phyloP scores from a whole-genome alignment of 2,329 filamentous ascomycete species.

The Bipolaris bicolor region DNA sequence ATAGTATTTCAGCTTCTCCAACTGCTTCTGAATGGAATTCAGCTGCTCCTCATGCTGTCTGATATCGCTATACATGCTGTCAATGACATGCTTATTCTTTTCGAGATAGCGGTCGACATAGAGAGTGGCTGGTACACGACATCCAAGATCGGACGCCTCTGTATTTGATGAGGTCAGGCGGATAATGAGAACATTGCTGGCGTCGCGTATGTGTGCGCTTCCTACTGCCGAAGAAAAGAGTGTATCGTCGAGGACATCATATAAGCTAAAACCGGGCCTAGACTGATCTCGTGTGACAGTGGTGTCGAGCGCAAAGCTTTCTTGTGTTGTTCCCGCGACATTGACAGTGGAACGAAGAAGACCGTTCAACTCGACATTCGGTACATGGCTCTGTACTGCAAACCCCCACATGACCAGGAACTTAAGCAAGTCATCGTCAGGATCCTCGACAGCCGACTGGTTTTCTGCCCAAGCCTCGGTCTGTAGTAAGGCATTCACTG shows the following conservation, averaged over 20 bases:
- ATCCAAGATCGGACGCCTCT: slow-evolving; percentile 48
- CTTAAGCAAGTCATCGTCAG: slow-evolving; percentile 50
- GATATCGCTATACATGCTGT: slow-evolving; percentile 55
- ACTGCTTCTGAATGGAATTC: slow-evolving; percentile 42
- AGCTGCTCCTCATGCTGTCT: slow-evolving; percentile 38
- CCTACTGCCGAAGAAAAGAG: slow-evolving; percentile 48
- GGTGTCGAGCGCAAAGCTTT: slow-evolving; percentile 41
- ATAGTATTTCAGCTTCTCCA: slow-evolving; percentile 47
- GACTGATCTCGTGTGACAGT: slow-evolving; percentile 28
- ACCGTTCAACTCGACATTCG: slow-evolving; percentile 51
- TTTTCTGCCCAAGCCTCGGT: slow-evolving; percentile 47
- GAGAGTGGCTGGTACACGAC: slow-evolving; percentile 61
- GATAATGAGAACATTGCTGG: slow-evolving; percentile 63
- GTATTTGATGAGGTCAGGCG: slow-evolving; percentile 39
- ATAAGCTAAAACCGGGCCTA: slow-evolving; percentile 51
- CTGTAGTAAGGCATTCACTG: slow-evolving; percentile 57
- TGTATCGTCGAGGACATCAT: slow-evolving; percentile 60
- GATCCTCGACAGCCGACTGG: slow-evolving; percentile 24
- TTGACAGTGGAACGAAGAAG: slow-evolving; percentile 53
- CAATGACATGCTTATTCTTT: slow-evolving; percentile 55
- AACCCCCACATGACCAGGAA: slow-evolving; percentile 59
- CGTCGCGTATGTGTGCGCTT: slow-evolving; percentile 39
- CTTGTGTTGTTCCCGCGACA: slow-evolving; percentile 32
- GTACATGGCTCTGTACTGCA: slow-evolving; percentile 52
- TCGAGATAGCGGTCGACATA: slow-evolving; percentile 67